Evolutionary conservation across 2,329 filamentous ascomycete species (phyloP), one percentile per base, ranked within the genome.

Genomic region (Cladophialophora carrionii): DNA sequence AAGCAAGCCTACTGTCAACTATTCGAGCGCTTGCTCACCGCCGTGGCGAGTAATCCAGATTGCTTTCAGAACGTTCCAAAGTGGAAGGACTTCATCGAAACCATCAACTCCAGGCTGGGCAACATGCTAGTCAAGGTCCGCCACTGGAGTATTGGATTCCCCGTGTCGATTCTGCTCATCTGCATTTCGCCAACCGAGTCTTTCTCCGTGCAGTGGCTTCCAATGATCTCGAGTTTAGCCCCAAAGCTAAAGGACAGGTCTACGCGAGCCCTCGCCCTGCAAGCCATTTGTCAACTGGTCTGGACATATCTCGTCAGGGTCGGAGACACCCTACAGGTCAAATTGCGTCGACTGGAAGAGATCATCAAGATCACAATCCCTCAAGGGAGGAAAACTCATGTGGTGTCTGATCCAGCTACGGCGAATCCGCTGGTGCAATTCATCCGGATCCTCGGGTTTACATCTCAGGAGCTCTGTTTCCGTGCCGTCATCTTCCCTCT

Each of bases 1-100:
- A 99, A 99, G 77, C 90, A 94, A 71, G 91, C 93, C 0, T 99
- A 97, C 74, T 98, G 95, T 75, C 90, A 96, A 73, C 88, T 96
- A 24, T 85, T 99, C 59, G 91, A 96, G 72, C 90, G 90, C 71
- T 83, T 99, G 31, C 80, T 99, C 26, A 84, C 97, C 14, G 92
- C 93, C 0, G 88, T 99, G 57, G 94, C 94, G 14, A 91, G 91
- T 3, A 90, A 88, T 68, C 90, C 91, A 4, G 88, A 83, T 62
- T 88, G 85, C 56, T 90, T 97, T 74, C 84, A 98, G 66, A 88
- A 88, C 61, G 84, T 90, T 69, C 87, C 90, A 0, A 94, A 89
- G 76, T 99, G 95, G 95, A 89, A 87, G 69, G 88, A 95, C 67
- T 92, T 96, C 4, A 81, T 98, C 59, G 87, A 90, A 62, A 85